A percentile compares a stretch with the other conserved stretches of the same genome.
Conservation (phyloP, 768 basidiomycete species). For the Serpula lacrymans region DNA sequence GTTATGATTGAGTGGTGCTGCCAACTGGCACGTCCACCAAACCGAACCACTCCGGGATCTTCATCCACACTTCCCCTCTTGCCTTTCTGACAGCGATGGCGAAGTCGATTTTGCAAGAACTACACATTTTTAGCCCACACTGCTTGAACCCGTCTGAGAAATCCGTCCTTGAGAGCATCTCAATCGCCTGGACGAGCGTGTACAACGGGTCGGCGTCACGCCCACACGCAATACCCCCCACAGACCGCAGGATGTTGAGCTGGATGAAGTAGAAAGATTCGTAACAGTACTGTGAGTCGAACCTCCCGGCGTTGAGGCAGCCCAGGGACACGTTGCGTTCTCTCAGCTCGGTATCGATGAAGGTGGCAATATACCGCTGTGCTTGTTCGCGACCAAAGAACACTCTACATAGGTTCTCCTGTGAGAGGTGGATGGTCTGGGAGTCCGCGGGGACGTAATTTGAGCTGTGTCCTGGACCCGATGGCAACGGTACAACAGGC, state of each 20-base stretch:
- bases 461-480: conserved; percentile 18
- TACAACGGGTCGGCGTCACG: conserved; percentile 73
- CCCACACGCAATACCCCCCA: conserved; percentile 69
- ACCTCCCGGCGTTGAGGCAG: conserved; percentile 43
- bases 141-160: conserved; percentile 58
- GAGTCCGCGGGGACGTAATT: conserved; percentile 1
- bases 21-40: no score
- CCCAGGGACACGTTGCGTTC: conserved; percentile 43
- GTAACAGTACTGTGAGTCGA: conserved; percentile 38
- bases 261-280: conserved; percentile 77
- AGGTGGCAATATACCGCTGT: conserved; percentile 59
- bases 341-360: conserved; percentile 55
- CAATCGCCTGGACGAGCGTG: conserved; percentile 62
- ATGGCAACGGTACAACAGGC: conserved; percentile 21
- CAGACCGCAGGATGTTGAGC: conserved; percentile 66
- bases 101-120: conserved; percentile 48
- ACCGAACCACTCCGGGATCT: conserved; percentile 65
- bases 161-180: conserved; percentile 70
- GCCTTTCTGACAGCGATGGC: conserved; percentile 37
- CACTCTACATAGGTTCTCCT: conserved; percentile 37
- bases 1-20: no score
- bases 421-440: conserved; percentile 30
- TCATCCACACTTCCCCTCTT: conserved; percentile 58
- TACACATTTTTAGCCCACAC: conserved; percentile 55
- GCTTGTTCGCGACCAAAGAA: conserved; percentile 63